Conservation (phyloP, 441 rosid genomes). For the Euphorbia celastroides region DNA sequence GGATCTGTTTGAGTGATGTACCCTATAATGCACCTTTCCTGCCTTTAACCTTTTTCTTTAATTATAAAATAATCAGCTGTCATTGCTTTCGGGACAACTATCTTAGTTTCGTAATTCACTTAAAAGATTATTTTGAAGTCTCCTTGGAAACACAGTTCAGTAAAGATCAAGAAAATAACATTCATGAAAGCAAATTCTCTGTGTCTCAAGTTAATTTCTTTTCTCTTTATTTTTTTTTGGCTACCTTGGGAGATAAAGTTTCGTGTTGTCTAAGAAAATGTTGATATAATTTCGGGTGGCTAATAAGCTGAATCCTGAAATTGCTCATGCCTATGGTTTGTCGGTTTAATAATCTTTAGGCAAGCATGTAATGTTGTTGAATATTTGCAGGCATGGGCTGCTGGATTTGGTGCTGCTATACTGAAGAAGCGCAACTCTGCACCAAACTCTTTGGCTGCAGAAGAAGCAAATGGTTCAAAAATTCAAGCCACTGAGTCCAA, state of each 20-base stretch:
- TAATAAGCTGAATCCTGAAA: neutral
- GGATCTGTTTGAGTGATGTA: neutral
- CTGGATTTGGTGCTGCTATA: conserved; percentile 78
- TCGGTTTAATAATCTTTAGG: neutral
- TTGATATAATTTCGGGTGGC: neutral
- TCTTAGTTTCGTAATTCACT: neutral
- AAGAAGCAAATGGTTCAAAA: conserved; percentile 23
- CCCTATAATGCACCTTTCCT: neutral
- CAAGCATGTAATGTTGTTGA: conserved; percentile 7
- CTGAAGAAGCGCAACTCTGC: conserved; percentile 57
- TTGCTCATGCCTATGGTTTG: neutral
- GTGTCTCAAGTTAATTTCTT: no score
- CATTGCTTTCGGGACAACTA: neutral
- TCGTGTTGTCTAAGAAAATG: neutral
- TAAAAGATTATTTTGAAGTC: neutral
- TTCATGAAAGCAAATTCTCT: neutral
- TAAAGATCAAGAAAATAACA: neutral
- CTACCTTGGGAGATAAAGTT: no score
- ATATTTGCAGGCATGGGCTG: conserved; percentile 76
- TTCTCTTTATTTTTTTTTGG: no score
- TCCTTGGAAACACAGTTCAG: neutral
- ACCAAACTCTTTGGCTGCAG: conserved; percentile 15
- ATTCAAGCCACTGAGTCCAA: conserved; percentile 16
- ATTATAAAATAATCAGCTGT: neutral
- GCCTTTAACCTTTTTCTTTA: neutral